Base-by-base conservation (phyloP, 371 early-diverging fungal species). In the Sporodiniella umbellata region DNA sequence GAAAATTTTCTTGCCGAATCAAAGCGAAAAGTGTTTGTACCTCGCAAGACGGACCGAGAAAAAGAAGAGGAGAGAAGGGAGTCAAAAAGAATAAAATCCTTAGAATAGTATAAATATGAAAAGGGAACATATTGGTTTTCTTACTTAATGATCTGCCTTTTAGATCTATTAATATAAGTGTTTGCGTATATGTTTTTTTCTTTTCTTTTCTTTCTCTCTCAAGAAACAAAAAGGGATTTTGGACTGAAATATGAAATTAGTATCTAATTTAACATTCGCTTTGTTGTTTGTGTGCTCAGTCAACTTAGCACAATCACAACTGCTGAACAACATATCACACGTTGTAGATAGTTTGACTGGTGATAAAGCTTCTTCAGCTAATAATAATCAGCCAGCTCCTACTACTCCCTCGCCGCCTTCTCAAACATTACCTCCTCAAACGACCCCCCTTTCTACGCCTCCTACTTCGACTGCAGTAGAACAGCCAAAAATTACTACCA, bases 41-140 rank as follows among this genome's bases (percentile, higher is more conserved):
- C 81, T 42, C 72, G 84, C 23, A 64, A 75, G 39, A 78, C 78
- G 28, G 84, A 83, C 56, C 80, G 80, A 40, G 75, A 80, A 58
- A 80, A 79, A 48, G 79, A 82, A 47, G 61, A 63, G 40, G 40
- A 63, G 21, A 72, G 76, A 55, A 62, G 67, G 53, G 65, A 62
- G 47, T 46, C 44, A 12, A 67, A 69, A 53, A 61, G 54, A 44
- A 49, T 58, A 48, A 68, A 68, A 67, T 56, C 21, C 8, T 19
- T 64, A 56, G 69, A 65, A 62, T 58, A 56, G 54, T 56, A 40
- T 56, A 53, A 54, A 54, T 56, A 40, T 56, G 50, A 54, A 47
- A 53, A 23, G 12, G 11, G 24, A 8, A 10, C 12, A 19, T 6
- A 21, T 33, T 39, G 21, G 17, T 26, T 40, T 19, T 49, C 28